Evolutionary conservation across 805 yeast genomes (phyloP).

Genomic region (Wickerhamomyces hampshirensis): DNA sequence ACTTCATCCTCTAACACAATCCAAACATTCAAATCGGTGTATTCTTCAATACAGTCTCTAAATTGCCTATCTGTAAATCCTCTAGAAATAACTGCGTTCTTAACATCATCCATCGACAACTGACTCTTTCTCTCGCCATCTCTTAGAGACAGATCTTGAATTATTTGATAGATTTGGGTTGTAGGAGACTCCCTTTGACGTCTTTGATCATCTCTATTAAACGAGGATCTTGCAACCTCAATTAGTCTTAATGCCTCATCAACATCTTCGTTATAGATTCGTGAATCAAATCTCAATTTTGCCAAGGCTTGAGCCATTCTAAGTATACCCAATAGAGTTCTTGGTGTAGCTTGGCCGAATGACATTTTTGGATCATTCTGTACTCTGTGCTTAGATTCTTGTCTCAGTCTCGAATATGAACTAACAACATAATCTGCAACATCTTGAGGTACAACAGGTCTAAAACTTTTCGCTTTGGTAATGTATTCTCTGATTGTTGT

Average conservation of each 20-base stretch:
- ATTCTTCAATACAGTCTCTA: slow-evolving; percentile 69
- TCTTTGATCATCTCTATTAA: slow-evolving; percentile 47
- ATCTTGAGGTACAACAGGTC: slow-evolving; percentile 80
- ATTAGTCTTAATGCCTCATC: slow-evolving; percentile 91
- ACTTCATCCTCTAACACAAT: slow-evolving; percentile 63
- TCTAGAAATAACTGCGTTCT: slow-evolving; percentile 64
- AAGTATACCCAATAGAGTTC: slow-evolving; percentile 86
- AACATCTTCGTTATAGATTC: slow-evolving; percentile 74
- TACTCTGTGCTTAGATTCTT: slow-evolving; percentile 78
- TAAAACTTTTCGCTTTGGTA: slow-evolving; percentile 73
- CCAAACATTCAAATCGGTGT: slow-evolving; percentile 70
- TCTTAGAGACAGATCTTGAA: slow-evolving; percentile 51
- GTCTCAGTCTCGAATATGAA: slow-evolving; percentile 86
- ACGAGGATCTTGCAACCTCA: slow-evolving; percentile 81
- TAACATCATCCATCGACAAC: slow-evolving; percentile 43
- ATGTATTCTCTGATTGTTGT: slow-evolving; percentile 81
- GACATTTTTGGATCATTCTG: slow-evolving; percentile 59
- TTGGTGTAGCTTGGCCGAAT: slow-evolving; percentile 91
- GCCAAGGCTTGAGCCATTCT: slow-evolving; percentile 95
- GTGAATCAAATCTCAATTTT: slow-evolving; percentile 72
- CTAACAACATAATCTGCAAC: slow-evolving; percentile 86
- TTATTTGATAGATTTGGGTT: slow-evolving; percentile 67
- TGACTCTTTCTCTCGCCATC: slow-evolving; percentile 29
- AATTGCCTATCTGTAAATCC: slow-evolving; percentile 83
- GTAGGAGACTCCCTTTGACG: slow-evolving; percentile 59